phyloP scores from a whole-genome alignment of 2,329 filamentous ascomycete genomes.

The Albifimbria verrucaria region DNA sequence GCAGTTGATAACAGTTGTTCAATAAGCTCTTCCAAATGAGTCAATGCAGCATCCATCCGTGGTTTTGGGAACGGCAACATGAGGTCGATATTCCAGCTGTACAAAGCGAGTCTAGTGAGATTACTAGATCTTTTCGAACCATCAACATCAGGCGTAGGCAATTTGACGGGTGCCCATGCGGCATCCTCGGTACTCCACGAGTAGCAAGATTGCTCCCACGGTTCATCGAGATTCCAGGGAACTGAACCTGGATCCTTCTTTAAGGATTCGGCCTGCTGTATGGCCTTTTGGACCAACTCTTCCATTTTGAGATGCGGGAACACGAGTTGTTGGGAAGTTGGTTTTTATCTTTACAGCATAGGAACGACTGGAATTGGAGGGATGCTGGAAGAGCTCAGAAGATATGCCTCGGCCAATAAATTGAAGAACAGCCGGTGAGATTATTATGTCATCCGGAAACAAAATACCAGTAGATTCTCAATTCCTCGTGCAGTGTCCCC shows the following conservation, averaged over 20 bases:
- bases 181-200: background rate
- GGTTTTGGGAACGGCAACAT: conserved; percentile 26
- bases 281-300: conserved; percentile 1
- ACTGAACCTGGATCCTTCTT: conserved; percentile 3
- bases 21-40: conserved; percentile 18
- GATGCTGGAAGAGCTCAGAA: no score
- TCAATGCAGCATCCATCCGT: conserved; percentile 29
- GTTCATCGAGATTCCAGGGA: conserved; percentile 7
- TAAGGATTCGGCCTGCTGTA: conserved; percentile 3
- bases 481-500: no score
- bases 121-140: background rate
- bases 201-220: conserved; percentile 6
- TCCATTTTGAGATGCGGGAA: background rate
- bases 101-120: conserved; percentile 20
- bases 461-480: no score
- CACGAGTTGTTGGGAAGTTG: no score
- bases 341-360: no score
- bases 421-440: no score
- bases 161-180: background rate
- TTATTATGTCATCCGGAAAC: no score
- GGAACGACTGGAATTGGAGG: no score
- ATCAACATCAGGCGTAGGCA: background rate
- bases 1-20: conserved; percentile 1
- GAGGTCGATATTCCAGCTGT: conserved; percentile 35
- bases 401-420: no score